Conservation (phyloP, 371 early-diverging fungal species). For the Circinella umbellata region DNA sequence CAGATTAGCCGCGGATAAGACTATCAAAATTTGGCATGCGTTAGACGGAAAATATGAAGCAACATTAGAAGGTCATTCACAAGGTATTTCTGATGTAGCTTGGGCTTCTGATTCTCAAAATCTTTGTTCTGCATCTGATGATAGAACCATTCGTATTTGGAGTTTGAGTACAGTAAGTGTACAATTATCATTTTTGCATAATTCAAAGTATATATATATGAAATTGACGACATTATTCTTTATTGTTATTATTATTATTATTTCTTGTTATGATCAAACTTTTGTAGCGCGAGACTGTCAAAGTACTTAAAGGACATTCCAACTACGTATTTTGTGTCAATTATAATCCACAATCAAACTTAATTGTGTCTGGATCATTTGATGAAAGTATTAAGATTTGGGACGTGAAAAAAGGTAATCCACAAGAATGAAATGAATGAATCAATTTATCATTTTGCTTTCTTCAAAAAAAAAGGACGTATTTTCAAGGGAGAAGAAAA, state of each 20-base stretch:
- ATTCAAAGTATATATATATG: not conserved
- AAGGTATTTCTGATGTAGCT: constrained; percentile 94
- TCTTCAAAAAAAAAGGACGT: too few relatives aligned
- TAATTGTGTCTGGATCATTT: constrained; percentile 97
- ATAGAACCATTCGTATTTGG: constrained; percentile 94
- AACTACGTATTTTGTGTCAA: constrained; percentile 97
- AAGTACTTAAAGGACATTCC: constrained; percentile 89
- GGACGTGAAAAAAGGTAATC: constrained; percentile 89
- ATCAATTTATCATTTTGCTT: too few relatives aligned
- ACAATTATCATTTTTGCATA: not conserved
- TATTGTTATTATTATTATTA: too few relatives aligned
- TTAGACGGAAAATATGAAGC: constrained; percentile 83
- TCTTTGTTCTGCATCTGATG: constrained; percentile 94
- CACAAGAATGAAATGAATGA: not conserved
- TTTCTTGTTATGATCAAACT: not conserved
- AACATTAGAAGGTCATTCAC: constrained; percentile 90
- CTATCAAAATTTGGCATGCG: constrained; percentile 94
- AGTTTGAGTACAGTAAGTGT: constrained; percentile 69
- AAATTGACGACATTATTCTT: not conserved
- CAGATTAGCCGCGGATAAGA: constrained; percentile 82
- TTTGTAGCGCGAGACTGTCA: constrained; percentile 70
- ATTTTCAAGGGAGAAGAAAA: not conserved
- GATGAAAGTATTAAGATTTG: constrained; percentile 96
- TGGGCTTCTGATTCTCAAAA: constrained; percentile 93
- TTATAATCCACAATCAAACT: constrained; percentile 91